phyloP scores from a whole-genome alignment of 202 grass and related monocot genomes.

The Eragrostis tef region DNA sequence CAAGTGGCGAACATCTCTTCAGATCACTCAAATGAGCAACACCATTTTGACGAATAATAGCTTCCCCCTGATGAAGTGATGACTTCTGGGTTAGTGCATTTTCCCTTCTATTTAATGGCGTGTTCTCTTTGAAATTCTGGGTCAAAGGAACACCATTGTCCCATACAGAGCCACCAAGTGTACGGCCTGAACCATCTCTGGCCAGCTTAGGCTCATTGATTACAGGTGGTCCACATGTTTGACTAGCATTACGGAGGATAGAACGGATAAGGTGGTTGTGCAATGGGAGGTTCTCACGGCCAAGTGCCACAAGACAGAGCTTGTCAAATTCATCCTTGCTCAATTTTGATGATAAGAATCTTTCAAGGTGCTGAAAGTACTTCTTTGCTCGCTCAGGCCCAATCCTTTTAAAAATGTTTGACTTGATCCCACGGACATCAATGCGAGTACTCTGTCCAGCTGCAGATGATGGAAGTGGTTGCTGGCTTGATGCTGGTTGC shows the following conservation, averaged over 20 bases:
- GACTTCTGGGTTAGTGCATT: constrained; percentile 32
- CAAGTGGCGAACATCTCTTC: constrained; percentile 48
- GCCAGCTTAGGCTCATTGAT: constrained; percentile 34
- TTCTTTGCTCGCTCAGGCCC: constrained; percentile 60
- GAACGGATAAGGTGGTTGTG: constrained; percentile 80
- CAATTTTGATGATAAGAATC: constrained; percentile 70
- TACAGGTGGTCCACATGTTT: constrained; percentile 56
- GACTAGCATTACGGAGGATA: constrained; percentile 75
- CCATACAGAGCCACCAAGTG: constrained; percentile 18
- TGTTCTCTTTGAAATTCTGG: constrained; percentile 42
- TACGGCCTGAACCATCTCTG: constrained; percentile 38
- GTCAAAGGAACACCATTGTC: constrained; percentile 48
- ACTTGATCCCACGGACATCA: constrained; percentile 74
- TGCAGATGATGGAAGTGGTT: constrained; percentile 57
- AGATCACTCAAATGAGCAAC: constrained; percentile 45
- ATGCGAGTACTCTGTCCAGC: constrained; percentile 54
- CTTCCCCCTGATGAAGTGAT: constrained; percentile 25
- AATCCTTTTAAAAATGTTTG: constrained; percentile 61
- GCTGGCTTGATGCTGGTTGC: constrained; percentile 48
- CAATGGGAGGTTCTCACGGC: constrained; percentile 70
- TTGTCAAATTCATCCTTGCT: constrained; percentile 82
- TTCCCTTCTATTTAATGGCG: constrained; percentile 43
- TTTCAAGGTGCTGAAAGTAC: constrained; percentile 77
- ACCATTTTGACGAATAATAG: constrained; percentile 50
- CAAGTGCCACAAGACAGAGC: constrained; percentile 65